Evolutionary conservation across 2,329 filamentous ascomycete species (phyloP).

Genomic region (Elsinoe fawcettii): DNA sequence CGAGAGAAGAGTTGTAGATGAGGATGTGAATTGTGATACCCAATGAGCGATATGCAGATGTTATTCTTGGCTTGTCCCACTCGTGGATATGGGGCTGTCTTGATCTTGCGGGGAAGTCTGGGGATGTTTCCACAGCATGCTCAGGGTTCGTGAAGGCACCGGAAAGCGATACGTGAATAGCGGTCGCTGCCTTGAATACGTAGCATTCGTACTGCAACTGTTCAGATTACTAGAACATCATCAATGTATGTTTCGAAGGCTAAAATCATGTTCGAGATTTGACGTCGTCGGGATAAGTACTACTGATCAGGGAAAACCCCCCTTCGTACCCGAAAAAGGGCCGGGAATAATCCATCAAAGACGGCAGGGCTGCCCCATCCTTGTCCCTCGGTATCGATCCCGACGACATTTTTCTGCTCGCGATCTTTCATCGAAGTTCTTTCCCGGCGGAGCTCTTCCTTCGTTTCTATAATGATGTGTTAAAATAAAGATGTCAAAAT

Average conservation of each 20-base stretch:
- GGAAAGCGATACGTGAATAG: not conserved
- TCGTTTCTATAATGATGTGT: too few relatives aligned
- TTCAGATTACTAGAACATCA: too few relatives aligned
- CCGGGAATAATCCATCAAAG: not conserved
- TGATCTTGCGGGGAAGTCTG: not conserved
- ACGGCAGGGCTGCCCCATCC: not conserved
- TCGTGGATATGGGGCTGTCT: not conserved
- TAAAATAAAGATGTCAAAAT: too few relatives aligned
- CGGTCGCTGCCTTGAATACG: too few relatives aligned
- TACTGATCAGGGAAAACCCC: not conserved
- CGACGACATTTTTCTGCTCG: not conserved
- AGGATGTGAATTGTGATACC: not conserved
- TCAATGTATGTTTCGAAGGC: too few relatives aligned
- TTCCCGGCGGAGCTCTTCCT: too few relatives aligned
- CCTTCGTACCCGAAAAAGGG: not conserved
- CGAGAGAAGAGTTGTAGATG: constrained; percentile 2
- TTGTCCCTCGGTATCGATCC: not conserved
- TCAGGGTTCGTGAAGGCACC: not conserved
- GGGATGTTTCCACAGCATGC: not conserved
- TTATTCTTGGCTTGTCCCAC: not conserved
- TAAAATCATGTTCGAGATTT: too few relatives aligned
- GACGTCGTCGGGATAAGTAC: not conserved
- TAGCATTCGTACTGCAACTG: too few relatives aligned
- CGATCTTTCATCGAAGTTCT: not conserved
- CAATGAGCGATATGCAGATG: not conserved